Evolutionary conservation across 2,329 filamentous ascomycete genomes (phyloP), one percentile per base, ranked within the genome.

Genomic region (Aspergillus pseudoterreus): DNA sequence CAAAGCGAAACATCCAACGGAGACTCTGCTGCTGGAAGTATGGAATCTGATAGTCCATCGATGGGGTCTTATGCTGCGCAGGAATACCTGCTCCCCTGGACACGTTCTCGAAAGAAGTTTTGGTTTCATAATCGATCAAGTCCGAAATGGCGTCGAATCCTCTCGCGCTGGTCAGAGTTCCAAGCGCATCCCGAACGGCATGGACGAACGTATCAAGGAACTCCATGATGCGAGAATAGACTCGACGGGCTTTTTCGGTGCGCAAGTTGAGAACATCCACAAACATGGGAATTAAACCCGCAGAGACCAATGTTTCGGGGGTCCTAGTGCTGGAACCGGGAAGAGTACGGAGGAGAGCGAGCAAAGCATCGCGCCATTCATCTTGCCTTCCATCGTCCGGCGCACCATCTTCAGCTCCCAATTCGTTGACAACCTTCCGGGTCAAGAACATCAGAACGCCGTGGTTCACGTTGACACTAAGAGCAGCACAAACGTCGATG

Each of bases 401-500:
- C 12, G 70, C 68, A 36, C 83, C 78, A 52, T 77, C 73, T 50
- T 86, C 82, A 45, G 75, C 76, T 51, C 80, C 84, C 74, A 99
- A 86, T 57, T 91, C 88, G 15, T 87, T 86, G 51, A 97, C 88
- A 9, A 91, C 89, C 71, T 95, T 96, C 50, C 92, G 84, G 45
- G 96, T 87, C 59, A 96, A 82, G 64, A 96, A 97, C 59, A 97
- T 87, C 42, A 99, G 79, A 27, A 97, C 87, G 12, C 94, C 95
- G 63, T 99, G 95, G 63, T 95, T 97, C 35, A 97, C 92, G 61
- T 92, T 96, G 49, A 95, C 90, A 63, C 91, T 95, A 39, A 99
- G 77, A n/a, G 94, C 91, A 39, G 90, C 85, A 57, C 91, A 85
- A 21, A 99, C 87, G 67, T 99, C 94, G 32, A 84, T 77, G 27